Percentiles rank a stretch among this genome's conserved stretches.
Evolutionary conservation across 2,329 filamentous ascomycete species (phyloP).

Genomic region (Phialophora verrucosa): DNA sequence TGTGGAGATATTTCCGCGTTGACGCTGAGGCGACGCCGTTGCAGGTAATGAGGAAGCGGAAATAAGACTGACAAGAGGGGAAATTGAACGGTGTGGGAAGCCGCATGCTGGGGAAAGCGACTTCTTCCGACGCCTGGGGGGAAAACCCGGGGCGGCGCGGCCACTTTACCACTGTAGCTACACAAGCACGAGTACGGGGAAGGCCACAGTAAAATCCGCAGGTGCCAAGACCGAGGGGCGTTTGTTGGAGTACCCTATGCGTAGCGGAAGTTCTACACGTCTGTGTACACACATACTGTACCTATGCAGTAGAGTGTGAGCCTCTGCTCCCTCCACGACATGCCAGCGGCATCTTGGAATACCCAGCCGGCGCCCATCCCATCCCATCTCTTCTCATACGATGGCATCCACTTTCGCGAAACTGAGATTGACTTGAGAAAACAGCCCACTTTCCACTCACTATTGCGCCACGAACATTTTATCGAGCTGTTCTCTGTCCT

Average conservation of each 20-base stretch:
- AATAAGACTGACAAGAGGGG: slow-evolving; percentile 15
- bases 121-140: neutral
- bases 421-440: neutral
- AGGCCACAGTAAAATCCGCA: no score
- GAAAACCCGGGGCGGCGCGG: neutral
- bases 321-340: no score
- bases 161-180: neutral
- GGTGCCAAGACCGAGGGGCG: no score
- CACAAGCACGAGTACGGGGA: no score
- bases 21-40: slow-evolving; percentile 14
- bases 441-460: neutral
- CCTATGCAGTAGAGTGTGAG: no score
- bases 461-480: neutral
- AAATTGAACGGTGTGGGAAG: slow-evolving; percentile 1
- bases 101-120: neutral
- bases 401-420: no score
- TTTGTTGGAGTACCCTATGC: no score
- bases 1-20: slow-evolving; percentile 32
- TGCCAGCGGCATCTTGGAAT: no score
- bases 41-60: slow-evolving; percentile 11
- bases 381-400: neutral
- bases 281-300: no score
- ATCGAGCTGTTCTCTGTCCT: neutral
- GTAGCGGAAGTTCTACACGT: no score
- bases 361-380: no score